Evolutionary conservation across 345 rosid genomes (phyloP).

Genomic region (Eucalyptus regnans): DNA sequence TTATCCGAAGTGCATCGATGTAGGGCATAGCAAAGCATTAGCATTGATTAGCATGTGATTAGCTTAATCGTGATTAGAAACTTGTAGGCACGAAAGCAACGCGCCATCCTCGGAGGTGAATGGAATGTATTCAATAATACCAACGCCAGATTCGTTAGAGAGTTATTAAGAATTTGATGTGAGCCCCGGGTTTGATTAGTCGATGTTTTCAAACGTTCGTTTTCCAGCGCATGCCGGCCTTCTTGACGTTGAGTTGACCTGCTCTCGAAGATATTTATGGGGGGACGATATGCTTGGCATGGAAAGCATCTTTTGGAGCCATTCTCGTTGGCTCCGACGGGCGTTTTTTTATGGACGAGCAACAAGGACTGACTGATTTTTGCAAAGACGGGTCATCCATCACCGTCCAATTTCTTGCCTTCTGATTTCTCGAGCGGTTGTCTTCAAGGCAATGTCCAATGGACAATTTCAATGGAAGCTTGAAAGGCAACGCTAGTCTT

Average conservation of each 20-base stretch:
- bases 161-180: background rate
- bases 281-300: background rate
- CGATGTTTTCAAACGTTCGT: background rate
- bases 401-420: background rate
- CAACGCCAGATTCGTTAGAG: background rate
- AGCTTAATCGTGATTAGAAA: background rate
- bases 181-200: background rate
- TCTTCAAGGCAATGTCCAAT: background rate
- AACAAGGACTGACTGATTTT: background rate
- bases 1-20: background rate
- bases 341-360: background rate
- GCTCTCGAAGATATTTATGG: background rate
- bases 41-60: background rate
- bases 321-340: background rate
- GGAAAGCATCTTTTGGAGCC: background rate
- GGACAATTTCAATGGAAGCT: background rate
- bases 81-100: background rate
- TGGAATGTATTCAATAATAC: background rate
- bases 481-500: background rate
- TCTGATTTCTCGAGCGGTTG: background rate
- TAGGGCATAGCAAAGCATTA: background rate
- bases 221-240: background rate
- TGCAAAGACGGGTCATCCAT: background rate
- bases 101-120: background rate
- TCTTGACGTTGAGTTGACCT: background rate